Evolutionary conservation across 495 filamentous ascomycete genomes (phyloP).

Genomic region (Patellaria atrata): DNA sequence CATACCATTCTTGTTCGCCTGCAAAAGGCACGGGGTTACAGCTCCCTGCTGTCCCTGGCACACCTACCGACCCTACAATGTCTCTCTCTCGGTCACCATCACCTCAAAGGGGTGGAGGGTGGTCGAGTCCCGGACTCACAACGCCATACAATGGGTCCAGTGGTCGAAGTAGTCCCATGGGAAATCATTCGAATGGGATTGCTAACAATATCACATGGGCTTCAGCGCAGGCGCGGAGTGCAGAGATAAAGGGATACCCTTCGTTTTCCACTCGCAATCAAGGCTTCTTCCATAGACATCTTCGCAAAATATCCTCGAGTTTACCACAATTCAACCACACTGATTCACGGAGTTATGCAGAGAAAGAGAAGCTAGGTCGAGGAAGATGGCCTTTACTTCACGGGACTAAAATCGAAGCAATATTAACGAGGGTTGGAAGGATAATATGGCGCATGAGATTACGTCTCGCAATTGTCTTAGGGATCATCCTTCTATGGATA

Average conservation of each 20-base stretch:
- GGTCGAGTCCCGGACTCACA: slow-evolving; percentile 71
- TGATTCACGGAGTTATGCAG: slow-evolving; percentile 37
- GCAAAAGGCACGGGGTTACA: slow-evolving; percentile 6
- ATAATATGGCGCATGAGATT: slow-evolving; percentile 40
- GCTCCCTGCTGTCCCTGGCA: slow-evolving; percentile 20
- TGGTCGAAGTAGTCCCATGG: slow-evolving; percentile 51
- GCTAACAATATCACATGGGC: slow-evolving; percentile 58
- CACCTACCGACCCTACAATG: slow-evolving; percentile 37
- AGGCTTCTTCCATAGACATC: slow-evolving; percentile 70
- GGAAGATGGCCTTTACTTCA: slow-evolving; percentile 29
- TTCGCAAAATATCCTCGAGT: slow-evolving; percentile 55
- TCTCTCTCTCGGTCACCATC: slow-evolving; percentile 75
- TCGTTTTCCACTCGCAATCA: slow-evolving; percentile 68
- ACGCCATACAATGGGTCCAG: slow-evolving; percentile 41
- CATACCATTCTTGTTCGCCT: slow-evolving; percentile 3
- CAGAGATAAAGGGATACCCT: slow-evolving; percentile 60
- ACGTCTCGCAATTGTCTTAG: slow-evolving; percentile 41
- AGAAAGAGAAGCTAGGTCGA: slow-evolving; percentile 63
- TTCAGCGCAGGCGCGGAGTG: slow-evolving; percentile 58
- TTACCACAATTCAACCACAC: slow-evolving; percentile 70
- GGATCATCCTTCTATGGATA: slow-evolving; percentile 47
- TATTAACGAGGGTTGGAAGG: slow-evolving; percentile 25
- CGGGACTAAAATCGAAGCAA: slow-evolving; percentile 21
- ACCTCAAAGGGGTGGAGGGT: slow-evolving; percentile 64
- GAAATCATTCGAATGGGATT: slow-evolving; percentile 33